Percentiles rank a stretch among this genome's conserved stretches.
phyloP scores from a whole-genome alignment of 805 yeast species.

The Hanseniaspora hatyaiensis region DNA sequence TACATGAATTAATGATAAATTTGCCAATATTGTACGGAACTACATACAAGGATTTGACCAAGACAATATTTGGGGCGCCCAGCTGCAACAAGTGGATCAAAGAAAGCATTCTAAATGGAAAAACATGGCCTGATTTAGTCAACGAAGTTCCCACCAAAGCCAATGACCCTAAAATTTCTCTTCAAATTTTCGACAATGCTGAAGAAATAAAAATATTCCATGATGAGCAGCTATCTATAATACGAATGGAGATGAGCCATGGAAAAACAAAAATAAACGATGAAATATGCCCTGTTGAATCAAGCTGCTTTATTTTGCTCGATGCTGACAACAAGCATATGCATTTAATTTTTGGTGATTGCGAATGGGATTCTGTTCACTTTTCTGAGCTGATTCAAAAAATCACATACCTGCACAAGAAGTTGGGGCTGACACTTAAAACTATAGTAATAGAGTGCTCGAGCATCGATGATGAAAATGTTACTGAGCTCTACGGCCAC shows the following conservation, averaged over 20 bases:
- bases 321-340: conserved; percentile 29
- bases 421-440: conserved; percentile 30
- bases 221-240: conserved; percentile 19
- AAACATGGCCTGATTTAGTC: conserved; percentile 64
- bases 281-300: conserved; percentile 25
- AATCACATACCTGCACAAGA: conserved; percentile 33
- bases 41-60: conserved; percentile 25
- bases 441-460: conserved; percentile 75
- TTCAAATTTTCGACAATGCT: too few species aligned
- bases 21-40: conserved; percentile 39
- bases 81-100: conserved; percentile 43
- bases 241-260: conserved; percentile 33
- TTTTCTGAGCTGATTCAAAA: conserved; percentile 45
- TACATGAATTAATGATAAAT: conserved; percentile 56
- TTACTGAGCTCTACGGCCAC: conserved; percentile 62
- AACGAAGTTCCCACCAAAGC: conserved; percentile 18
- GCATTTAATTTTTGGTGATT: conserved; percentile 68
- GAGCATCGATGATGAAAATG: conserved; percentile 29
- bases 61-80: conserved; percentile 42
- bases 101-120: conserved; percentile 55
- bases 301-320: conserved; percentile 45
- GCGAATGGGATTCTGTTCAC: conserved; percentile 50
- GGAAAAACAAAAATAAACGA: conserved; percentile 31
- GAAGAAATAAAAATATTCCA: conserved; percentile 6
- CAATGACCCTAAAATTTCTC: conserved; percentile 15